Percentiles rank a stretch among this genome's conserved stretches.
Evolutionary conservation across 352 stramenopile species (phyloP).

Genomic region (Saprolegnia parasitica): DNA sequence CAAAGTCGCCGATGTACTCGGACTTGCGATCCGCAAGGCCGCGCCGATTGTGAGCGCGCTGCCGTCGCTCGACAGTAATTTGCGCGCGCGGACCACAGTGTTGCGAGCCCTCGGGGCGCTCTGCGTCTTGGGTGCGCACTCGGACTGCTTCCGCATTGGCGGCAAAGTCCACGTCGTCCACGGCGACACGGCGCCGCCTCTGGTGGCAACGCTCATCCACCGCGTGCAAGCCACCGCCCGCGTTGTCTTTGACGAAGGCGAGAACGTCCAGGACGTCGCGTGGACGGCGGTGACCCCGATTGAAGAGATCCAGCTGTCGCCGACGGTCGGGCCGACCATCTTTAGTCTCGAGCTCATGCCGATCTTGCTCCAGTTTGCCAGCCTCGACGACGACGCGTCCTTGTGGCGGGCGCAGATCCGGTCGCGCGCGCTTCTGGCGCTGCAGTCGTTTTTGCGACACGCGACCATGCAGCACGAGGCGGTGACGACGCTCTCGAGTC

Average conservation of each 20-base stretch:
- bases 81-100: conserved; percentile 65
- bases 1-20: conserved; percentile 61
- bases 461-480: conserved; percentile 37
- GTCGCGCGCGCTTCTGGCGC: conserved; percentile 70
- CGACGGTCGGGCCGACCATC: conserved; percentile 39
- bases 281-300: conserved; percentile 58
- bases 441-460: conserved; percentile 71
- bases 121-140: conserved; percentile 78
- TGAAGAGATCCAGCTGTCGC: conserved; percentile 66
- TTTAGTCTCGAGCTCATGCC: conserved; percentile 76
- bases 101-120: conserved; percentile 74
- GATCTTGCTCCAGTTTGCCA: conserved; percentile 74
- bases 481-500: conserved; percentile 29
- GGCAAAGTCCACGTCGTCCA: conserved; percentile 68
- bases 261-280: conserved; percentile 81
- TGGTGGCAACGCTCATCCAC: conserved; percentile 72
- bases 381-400: conserved; percentile 61
- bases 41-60: conserved; percentile 45
- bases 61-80: conserved; percentile 39
- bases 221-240: conserved; percentile 63
- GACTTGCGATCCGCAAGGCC: conserved; percentile 67
- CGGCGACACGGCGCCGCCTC: conserved; percentile 34
- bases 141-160: conserved; percentile 76
- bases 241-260: conserved; percentile 70
- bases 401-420: conserved; percentile 81